A percentile compares a stretch with the other conserved stretches of the same genome.
These are phyloP conservation scores for Smallanthus sonchifolius DNA, from an alignment of 129 eudicot genomes.

Conservation along the genomic window DNA sequence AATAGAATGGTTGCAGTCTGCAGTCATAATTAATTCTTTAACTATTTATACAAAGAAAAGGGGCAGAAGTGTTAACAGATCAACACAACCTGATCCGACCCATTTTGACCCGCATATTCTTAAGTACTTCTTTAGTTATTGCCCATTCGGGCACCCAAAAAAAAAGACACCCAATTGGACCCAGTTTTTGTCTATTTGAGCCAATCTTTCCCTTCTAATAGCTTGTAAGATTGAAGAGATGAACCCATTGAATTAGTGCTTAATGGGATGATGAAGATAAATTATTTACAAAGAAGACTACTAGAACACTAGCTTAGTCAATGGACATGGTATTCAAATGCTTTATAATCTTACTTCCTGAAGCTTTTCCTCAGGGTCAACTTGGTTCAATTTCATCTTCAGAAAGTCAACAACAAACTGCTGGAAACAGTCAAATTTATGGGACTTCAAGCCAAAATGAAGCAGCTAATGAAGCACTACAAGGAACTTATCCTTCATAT, in stretches of 20 bases:
- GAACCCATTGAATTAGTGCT: background rate
- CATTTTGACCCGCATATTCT: background rate
- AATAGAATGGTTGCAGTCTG: too few relatives aligned
- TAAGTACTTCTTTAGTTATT: too few relatives aligned
- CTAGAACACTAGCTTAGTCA: background rate
- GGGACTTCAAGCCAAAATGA: slow-evolving; percentile 62
- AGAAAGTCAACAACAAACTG: slow-evolving; percentile 57
- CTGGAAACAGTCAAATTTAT: slow-evolving; percentile 49
- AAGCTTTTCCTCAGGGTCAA: slow-evolving; percentile 54
- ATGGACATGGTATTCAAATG: background rate
- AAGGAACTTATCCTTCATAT: slow-evolving; percentile 52
- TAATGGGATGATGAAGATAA: too few relatives aligned
- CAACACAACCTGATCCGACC: background rate
- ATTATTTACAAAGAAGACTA: too few relatives aligned
- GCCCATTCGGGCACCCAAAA: too few relatives aligned
- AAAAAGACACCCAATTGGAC: too few relatives aligned
- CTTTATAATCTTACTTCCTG: slow-evolving; percentile 12
- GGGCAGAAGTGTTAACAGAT: too few relatives aligned
- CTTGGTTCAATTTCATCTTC: slow-evolving; percentile 67
- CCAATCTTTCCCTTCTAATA: background rate
- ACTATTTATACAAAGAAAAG: background rate
- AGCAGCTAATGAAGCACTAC: slow-evolving; percentile 40
- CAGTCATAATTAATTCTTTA: too few relatives aligned
- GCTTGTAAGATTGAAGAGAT: background rate
- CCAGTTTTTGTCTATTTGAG: too few relatives aligned